Evolutionary conservation across 2,329 filamentous ascomycete genomes (phyloP).

Genomic region (Paramyrothecium sp.): DNA sequence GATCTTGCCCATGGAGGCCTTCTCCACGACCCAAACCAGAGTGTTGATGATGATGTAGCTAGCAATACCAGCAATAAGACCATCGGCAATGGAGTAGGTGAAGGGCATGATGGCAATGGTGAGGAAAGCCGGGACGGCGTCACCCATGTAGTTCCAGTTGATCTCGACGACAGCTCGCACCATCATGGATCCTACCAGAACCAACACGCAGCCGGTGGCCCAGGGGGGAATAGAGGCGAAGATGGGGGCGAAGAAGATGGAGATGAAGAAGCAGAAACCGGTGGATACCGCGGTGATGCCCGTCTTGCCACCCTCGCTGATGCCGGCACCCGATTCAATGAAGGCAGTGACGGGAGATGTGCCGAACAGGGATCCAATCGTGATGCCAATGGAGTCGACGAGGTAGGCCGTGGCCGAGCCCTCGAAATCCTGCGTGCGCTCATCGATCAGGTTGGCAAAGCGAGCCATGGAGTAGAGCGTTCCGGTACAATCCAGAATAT

Average conservation of each 20-base stretch:
- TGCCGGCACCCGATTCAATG: slow-evolving; percentile 69
- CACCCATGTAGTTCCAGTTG: slow-evolving; percentile 79
- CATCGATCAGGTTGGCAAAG: slow-evolving; percentile 60
- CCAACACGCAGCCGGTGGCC: slow-evolving; percentile 74
- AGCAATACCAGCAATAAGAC: slow-evolving; percentile 59
- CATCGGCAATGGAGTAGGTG: slow-evolving; percentile 79
- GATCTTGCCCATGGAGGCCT: neutral
- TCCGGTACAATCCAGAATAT: slow-evolving; percentile 70
- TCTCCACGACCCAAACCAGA: neutral
- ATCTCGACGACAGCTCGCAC: slow-evolving; percentile 70
- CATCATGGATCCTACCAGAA: slow-evolving; percentile 81
- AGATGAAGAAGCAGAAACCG: slow-evolving; percentile 64
- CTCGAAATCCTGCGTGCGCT: slow-evolving; percentile 70
- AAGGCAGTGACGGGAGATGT: slow-evolving; percentile 68
- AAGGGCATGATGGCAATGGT: slow-evolving; percentile 80
- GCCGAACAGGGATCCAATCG: slow-evolving; percentile 64
- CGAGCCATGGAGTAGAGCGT: slow-evolving; percentile 73
- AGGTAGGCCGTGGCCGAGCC: slow-evolving; percentile 74
- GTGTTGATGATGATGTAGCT: neutral
- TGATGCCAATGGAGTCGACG: slow-evolving; percentile 64
- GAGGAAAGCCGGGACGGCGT: slow-evolving; percentile 75
- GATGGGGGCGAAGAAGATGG: slow-evolving; percentile 69
- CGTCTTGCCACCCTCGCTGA: slow-evolving; percentile 67
- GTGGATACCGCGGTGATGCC: slow-evolving; percentile 66
- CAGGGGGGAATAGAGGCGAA: slow-evolving; percentile 71